Evolutionary conservation across 2,329 filamentous ascomycete genomes (phyloP), one percentile per base, ranked within the genome.

Genomic region (Aspergillus thermomutatus): DNA sequence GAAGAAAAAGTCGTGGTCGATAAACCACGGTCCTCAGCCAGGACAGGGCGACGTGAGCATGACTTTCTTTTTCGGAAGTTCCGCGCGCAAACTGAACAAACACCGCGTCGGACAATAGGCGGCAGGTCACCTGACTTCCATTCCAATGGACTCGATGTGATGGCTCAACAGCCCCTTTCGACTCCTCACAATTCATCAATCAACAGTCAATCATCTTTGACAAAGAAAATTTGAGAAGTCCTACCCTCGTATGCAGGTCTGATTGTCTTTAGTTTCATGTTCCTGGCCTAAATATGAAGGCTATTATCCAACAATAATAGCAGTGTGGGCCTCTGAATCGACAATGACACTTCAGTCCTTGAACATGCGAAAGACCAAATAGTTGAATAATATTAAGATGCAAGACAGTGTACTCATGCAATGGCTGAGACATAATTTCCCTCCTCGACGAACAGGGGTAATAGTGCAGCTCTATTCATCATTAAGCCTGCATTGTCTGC

Each of bases 11-110:
- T 27, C 26, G 47, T 21, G 41, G 21, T 23, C 19, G 21, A 45
- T 23, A 45, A 43, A 45, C 41, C 41, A 45, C 21, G 41, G 41
- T 45, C 43, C 43, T 25, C 21, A 3, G 9, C 11, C 21, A 46
- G 49, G 50, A 37, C 34, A 43, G 14, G 53, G 43, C 53, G 50
- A 53, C 55, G 55, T 56, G 58, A 58, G 50, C 52, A 62, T 60
- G 51, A 57, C 57, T 59, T 59, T 59, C 52, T 57, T 46, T 48
- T 52, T 55, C 28, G 51, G 50, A 31, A 51, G 47, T 53, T 40
- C 50, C 52, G 46, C 49, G 57, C 54, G 60, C 60, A 61, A 63
- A 63, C 60, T 14, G 41, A 60, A 48, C 60, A 60, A 62, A 62
- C 60, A 60, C 49, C 14, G 55, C 11, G 28, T 19, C 26, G 37